Base-by-base conservation (phyloP, 208 protist genomes). In the Balamuthia mandrillaris region DNA sequence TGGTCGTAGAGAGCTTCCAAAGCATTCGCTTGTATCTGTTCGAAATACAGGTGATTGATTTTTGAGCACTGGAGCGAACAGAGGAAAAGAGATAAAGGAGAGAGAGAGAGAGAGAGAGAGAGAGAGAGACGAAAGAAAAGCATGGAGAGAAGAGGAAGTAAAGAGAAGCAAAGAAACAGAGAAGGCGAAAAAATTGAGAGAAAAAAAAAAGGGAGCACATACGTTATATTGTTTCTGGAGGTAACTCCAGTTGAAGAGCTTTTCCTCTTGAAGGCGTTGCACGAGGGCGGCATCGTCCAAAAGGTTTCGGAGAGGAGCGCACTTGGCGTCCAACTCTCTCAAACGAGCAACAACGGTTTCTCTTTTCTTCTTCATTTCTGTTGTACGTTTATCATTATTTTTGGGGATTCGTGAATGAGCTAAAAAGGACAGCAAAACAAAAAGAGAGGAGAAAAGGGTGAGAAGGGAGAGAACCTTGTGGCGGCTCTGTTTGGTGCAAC, bases 1-100 rank as follows among this genome's bases (percentile, higher is more conserved):
- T 85, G 89, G 51, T 85, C 66, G 77, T 93, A 91, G 7, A 94
- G 58, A 52, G 44, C 37, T 16, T 92, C 89, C 44, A 93, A 51
- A 27, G 47, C 68, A 2, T 72, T 49, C n/a, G 86, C 85, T 14
- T 70, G 75, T 42, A 49, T 27, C 37, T 87, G 82, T n/a, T n/a
- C 51, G n/a, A n/a, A n/a, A n/a, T n/a, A n/a, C n/a, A n/a, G n/a
- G n/a, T n/a, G n/a, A n/a, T n/a, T n/a, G n/a, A n/a, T n/a, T n/a
- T n/a, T n/a, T n/a, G n/a, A n/a, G n/a, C n/a, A n/a, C n/a, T n/a
- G n/a, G n/a, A n/a, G n/a, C n/a, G n/a, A n/a, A n/a, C n/a, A n/a
- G n/a, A n/a, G n/a, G n/a, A n/a, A n/a, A n/a, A n/a, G n/a, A n/a
- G n/a, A n/a, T n/a, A n/a, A n/a, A n/a, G n/a, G n/a, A n/a, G n/a